phyloP scores from a whole-genome alignment of 106 monocot species.

The Iris macrosiphon region DNA sequence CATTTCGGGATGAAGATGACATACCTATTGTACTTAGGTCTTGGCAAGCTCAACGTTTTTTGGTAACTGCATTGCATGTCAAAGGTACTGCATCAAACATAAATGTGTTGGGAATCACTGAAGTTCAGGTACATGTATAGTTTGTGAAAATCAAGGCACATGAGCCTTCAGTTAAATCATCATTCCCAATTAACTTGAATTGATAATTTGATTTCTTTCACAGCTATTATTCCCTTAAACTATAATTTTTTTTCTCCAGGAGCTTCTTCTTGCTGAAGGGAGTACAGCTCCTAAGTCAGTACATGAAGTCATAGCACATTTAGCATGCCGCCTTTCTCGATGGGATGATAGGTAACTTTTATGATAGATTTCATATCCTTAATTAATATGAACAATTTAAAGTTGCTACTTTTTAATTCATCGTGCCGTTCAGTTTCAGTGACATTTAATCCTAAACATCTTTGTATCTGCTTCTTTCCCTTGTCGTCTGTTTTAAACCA shows the following conservation, averaged over 20 bases:
- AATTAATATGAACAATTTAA: too few species aligned
- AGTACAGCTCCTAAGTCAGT: slow-evolving; percentile 64
- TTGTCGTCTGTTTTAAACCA: too few species aligned
- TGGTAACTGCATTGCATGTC: slow-evolving; percentile 77
- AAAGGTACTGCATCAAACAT: slow-evolving; percentile 76
- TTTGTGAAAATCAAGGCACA: not conserved
- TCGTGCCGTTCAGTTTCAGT: too few species aligned
- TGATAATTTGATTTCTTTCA: not conserved
- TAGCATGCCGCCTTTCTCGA: slow-evolving; percentile 69
- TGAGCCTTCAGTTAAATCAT: not conserved
- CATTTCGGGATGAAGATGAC: slow-evolving; percentile 82
- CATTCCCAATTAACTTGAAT: not conserved
- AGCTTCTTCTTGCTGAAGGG: slow-evolving; percentile 83
- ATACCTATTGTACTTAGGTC: slow-evolving; percentile 93
- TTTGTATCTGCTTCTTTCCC: too few species aligned
- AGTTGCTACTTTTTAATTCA: too few species aligned
- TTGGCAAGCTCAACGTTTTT: slow-evolving; percentile 85
- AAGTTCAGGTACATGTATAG: slow-evolving; percentile 70
- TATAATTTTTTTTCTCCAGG: slow-evolving; percentile 33
- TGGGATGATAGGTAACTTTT: slow-evolving; percentile 99
- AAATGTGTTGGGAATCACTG: slow-evolving; percentile 87
- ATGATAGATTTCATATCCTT: too few species aligned
- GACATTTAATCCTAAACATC: too few species aligned
- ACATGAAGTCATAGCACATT: slow-evolving; percentile 91
- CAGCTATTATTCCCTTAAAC: not conserved